Evolutionary conservation across 2,329 filamentous ascomycete genomes (phyloP).

Genomic region (Ascochyta lentis): DNA sequence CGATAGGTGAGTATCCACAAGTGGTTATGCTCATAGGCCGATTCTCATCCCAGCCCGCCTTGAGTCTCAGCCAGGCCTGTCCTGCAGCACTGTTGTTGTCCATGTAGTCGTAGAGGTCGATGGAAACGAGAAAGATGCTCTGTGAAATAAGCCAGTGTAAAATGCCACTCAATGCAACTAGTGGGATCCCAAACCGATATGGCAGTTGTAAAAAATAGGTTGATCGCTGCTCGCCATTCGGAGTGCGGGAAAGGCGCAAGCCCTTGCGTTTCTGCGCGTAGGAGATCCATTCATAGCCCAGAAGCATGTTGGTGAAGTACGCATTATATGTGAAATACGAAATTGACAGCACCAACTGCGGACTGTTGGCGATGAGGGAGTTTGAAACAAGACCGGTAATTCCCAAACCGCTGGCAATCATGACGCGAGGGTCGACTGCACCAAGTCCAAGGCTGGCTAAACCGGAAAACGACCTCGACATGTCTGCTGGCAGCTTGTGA

Average conservation of each 20-base stretch:
- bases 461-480: neutral
- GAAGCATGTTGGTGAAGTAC: conserved; percentile 55
- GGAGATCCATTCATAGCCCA: conserved; percentile 55
- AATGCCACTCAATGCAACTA: conserved; percentile 41
- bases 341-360: conserved; percentile 56
- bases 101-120: too few species aligned
- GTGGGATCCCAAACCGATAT: conserved; percentile 47
- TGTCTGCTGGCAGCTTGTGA: neutral
- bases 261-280: conserved; percentile 43
- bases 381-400: conserved; percentile 1
- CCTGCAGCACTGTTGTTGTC: conserved; percentile 27
- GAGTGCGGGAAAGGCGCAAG: conserved; percentile 46
- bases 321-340: conserved; percentile 56
- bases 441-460: neutral
- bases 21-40: neutral
- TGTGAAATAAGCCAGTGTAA: conserved; percentile 56
- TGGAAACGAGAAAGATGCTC: conserved; percentile 48
- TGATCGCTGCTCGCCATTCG: conserved; percentile 37
- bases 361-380: conserved; percentile 54
- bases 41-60: neutral
- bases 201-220: conserved; percentile 54
- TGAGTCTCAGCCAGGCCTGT: neutral
- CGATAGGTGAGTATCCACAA: conserved; percentile 24
- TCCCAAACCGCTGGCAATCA: conserved; percentile 10
- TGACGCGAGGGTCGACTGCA: neutral